phyloP scores from a whole-genome alignment of 2,329 filamentous ascomycete genomes.

The Paracoccidioides brasiliensis region DNA sequence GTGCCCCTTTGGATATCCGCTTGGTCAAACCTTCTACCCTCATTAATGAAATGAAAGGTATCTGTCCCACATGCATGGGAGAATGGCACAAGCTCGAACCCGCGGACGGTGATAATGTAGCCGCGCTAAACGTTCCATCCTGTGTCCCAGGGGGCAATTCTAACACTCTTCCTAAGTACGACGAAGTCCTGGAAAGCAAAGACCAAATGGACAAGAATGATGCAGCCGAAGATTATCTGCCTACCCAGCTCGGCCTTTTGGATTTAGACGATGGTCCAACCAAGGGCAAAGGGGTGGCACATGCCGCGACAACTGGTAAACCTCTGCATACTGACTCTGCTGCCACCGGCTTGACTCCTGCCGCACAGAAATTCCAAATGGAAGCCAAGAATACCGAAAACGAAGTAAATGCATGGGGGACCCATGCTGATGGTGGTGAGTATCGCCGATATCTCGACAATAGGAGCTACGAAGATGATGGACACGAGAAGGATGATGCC shows the following conservation, averaged over 20 bases:
- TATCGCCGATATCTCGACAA: neutral
- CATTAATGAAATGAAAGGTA: slow-evolving; percentile 9
- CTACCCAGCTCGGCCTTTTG: neutral
- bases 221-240: neutral
- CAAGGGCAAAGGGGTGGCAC: slow-evolving; percentile 4
- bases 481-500: neutral
- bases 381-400: neutral
- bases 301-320: neutral
- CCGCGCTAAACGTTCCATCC: neutral
- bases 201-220: neutral
- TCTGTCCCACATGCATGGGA: slow-evolving; percentile 11
- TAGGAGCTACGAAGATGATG: neutral
- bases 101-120: neutral
- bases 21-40: neutral
- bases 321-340: neutral
- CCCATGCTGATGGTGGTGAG: too few relatives aligned
- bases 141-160: neutral
- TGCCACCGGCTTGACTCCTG: neutral
- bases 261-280: slow-evolving; percentile 5
- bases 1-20: neutral
- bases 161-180: neutral
- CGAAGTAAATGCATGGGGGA: neutral
- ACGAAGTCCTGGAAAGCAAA: neutral
- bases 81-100: slow-evolving; percentile 10
- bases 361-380: neutral